Percentiles rank a stretch among this genome's conserved stretches.
These are phyloP conservation scores for Teratosphaeria pseudoeucalypti DNA, from an alignment of 2,329 filamentous ascomycete species.

Conservation along the genomic window DNA sequence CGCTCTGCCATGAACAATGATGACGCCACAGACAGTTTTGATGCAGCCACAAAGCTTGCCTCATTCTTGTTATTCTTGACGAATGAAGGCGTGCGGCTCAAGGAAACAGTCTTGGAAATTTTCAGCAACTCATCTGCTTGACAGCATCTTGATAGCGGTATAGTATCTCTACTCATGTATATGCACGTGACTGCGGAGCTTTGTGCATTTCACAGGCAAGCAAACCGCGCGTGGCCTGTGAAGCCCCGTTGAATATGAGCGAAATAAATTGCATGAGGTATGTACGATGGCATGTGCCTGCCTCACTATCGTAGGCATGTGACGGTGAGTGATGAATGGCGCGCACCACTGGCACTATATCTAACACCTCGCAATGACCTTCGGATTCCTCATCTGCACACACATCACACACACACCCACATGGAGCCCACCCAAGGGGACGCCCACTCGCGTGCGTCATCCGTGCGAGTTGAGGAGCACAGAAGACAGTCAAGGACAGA, in stretches of 20 bases:
- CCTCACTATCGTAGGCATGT: background rate
- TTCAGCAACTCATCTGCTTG: background rate
- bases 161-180: background rate
- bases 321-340: background rate
- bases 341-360: background rate
- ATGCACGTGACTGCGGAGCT: background rate
- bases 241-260: background rate
- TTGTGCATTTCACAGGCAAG: background rate
- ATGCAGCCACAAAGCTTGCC: background rate
- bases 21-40: background rate
- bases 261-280: background rate
- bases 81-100: background rate
- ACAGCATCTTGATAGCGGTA: background rate
- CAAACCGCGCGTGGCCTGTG: background rate
- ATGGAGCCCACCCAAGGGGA: too few relatives aligned
- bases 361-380: background rate
- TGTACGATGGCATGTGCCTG: background rate
- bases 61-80: background rate
- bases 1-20: background rate
- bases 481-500: background rate
- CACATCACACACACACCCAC: too few relatives aligned
- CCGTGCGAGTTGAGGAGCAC: background rate
- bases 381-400: background rate
- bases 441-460: background rate
- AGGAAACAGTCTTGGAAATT: background rate